A percentile compares a stretch with the other conserved stretches of the same genome.
Evolutionary conservation across 1,284 basidiomycete genomes (phyloP).

Genomic region (Rhizoctonia solani): DNA sequence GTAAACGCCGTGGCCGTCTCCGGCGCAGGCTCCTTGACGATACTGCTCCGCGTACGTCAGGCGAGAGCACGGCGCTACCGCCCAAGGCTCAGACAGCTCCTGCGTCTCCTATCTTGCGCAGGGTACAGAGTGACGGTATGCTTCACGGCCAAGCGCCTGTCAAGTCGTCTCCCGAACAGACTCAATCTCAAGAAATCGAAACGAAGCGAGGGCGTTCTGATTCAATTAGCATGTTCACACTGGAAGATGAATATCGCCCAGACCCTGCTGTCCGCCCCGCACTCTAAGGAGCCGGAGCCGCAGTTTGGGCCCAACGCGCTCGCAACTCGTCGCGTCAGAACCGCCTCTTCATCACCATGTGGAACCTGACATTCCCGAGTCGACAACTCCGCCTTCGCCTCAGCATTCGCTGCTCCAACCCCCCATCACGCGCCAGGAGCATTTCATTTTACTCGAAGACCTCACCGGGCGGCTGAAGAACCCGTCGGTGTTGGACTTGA

Average conservation of each 20-base stretch:
- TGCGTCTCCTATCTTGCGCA: conserved; percentile 53
- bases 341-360: conserved; percentile 13
- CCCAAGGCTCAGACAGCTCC: not conserved
- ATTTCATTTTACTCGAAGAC: conserved; percentile 99
- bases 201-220: conserved; percentile 28
- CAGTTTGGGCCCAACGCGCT: conserved; percentile 25
- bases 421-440: conserved; percentile 80
- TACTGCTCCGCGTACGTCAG: conserved; percentile 2
- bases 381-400: conserved; percentile 42
- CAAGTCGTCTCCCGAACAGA: conserved; percentile 24
- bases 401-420: conserved; percentile 37
- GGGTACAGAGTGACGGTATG: conserved; percentile 62
- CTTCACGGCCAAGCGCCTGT: conserved; percentile 7
- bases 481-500: conserved; percentile 96
- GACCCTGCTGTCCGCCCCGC: not conserved
- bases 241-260: conserved; percentile 48
- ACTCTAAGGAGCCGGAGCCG: conserved; percentile 32
- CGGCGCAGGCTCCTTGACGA: conserved; percentile 30
- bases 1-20: conserved; percentile 24
- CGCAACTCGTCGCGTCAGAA: conserved; percentile 17
- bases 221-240: conserved; percentile 47
- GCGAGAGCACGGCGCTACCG: not conserved
- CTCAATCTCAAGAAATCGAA: conserved; percentile 12
- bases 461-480: conserved; percentile 91
- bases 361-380: conserved; percentile 29